Evolutionary conservation across 1,284 basidiomycete species (phyloP).

Genomic region (Neolentinus lepideus): DNA sequence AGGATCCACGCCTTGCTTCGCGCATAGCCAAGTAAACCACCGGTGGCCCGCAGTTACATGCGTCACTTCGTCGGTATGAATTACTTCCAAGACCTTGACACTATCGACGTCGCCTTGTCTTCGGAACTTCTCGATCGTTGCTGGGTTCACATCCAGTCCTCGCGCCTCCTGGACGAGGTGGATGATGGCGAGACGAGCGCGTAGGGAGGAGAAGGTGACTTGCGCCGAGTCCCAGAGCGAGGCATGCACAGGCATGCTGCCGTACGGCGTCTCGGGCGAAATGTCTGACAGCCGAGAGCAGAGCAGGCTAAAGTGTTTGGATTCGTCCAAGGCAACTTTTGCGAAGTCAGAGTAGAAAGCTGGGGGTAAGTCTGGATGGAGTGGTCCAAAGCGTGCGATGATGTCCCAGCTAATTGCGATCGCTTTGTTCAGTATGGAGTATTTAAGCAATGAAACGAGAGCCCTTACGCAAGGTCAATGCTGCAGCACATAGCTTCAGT

Average conservation of each 20-base stretch:
- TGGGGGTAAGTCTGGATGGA: slow-evolving; percentile 52
- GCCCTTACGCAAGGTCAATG: slow-evolving; percentile 67
- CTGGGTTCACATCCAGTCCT: slow-evolving; percentile 83
- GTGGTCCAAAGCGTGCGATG: slow-evolving; percentile 70
- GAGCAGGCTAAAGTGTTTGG: slow-evolving; percentile 69
- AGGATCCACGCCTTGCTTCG: slow-evolving; percentile 57
- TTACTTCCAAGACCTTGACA: slow-evolving; percentile 66
- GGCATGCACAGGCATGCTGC: slow-evolving; percentile 68
- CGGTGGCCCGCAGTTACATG: slow-evolving; percentile 82
- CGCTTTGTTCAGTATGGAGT: not conserved
- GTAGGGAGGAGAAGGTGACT: slow-evolving; percentile 66
- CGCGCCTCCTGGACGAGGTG: slow-evolving; percentile 88
- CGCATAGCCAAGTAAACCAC: slow-evolving; percentile 81
- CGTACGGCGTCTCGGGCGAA: slow-evolving; percentile 68
- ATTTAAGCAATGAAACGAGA: slow-evolving; percentile 1
- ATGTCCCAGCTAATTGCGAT: slow-evolving; percentile 65
- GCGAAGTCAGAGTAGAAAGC: slow-evolving; percentile 78
- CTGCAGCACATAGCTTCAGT: slow-evolving; percentile 24
- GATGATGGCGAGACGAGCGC: slow-evolving; percentile 78
- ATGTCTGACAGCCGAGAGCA: slow-evolving; percentile 54
- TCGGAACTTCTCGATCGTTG: slow-evolving; percentile 74
- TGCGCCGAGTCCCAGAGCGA: slow-evolving; percentile 79
- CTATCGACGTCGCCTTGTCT: slow-evolving; percentile 67
- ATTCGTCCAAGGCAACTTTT: slow-evolving; percentile 82
- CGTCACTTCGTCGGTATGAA: slow-evolving; percentile 81